Base-by-base conservation (phyloP, 2,329 filamentous ascomycete genomes). In the Ustulina deusta region DNA sequence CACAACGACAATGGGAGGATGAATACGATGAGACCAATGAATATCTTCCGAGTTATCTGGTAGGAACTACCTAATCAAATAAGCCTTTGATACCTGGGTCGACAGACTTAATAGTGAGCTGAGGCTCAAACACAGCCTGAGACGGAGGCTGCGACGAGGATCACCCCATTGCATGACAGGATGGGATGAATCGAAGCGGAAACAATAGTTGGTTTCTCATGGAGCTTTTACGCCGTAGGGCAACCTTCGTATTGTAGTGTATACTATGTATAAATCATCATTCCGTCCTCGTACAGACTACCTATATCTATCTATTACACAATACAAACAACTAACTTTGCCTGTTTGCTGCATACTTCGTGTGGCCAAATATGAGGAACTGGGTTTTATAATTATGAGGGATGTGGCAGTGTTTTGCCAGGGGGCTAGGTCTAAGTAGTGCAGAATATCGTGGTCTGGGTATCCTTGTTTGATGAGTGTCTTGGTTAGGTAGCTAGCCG, bases 111-210 rank as follows among this genome's bases (percentile, higher is more conserved):
- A 61, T 36, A 56, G 40, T 13, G 34, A 46, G 46, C 34, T 61
- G 48, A 66, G 55, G 52, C 63, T 66, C 66, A 69, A 66, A 69
- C 66, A 42, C 42, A 38, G 51, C 48, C 11, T 63, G 66, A 69
- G 63, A 69, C 66, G 52, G 56, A 38, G 63, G 58, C 66, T 68
- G 66, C 57, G 62, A 62, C 66, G 46, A 46, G 59, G 58, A 52
- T 66, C 66, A 46, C 38, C 34, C 32, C 32, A 59, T 34, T 44
- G 54, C 58, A 66, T 59, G 52, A 46, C 22, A 40, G 22, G 54
- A 40, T 55, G 38, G 29, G 32, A 52, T 36, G 20, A 40, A 60
- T 60, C 38, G 20, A 42, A n/a, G 17, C 32, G 32, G 61, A 65
- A 59, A 64, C 65, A 61, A 65, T 56, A 38, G n/a, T 56, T 15